A percentile compares a stretch with the other conserved stretches of the same genome.
Conservation (phyloP, 164 flowering plant genomes). For the Umbilicus rupestris region DNA sequence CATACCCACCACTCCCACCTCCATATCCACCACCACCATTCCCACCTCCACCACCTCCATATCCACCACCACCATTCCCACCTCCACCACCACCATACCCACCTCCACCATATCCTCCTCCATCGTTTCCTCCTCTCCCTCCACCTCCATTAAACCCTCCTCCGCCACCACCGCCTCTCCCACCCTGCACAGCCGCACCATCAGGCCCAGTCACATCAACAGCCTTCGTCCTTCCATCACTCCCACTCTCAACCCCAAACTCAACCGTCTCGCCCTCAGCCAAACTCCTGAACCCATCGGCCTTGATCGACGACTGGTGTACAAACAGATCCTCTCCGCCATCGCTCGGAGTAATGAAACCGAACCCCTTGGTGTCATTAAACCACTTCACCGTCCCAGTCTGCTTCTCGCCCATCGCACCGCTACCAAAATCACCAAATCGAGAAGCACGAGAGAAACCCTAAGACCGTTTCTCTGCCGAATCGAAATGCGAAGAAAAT, state of each 20-base stretch:
- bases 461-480: no score
- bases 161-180: not conserved
- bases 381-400: constrained; percentile 7
- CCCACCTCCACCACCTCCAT: not conserved
- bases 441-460: no score
- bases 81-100: no score
- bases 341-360: not conserved
- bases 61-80: not conserved
- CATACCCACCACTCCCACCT: no score
- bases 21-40: constrained; percentile 9
- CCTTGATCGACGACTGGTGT: not conserved
- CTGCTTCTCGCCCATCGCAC: not conserved
- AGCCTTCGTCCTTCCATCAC: not conserved
- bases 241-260: not conserved
- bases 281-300: not conserved
- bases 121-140: not conserved
- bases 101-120: no score
- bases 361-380: constrained; percentile 1
- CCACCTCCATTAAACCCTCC: not conserved
- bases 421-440: no score
- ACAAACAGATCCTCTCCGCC: constrained; percentile 3
- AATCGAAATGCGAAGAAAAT: no score
- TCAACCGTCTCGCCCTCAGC: constrained; percentile 4
- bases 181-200: not conserved
- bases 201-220: constrained; percentile 1